A percentile compares a stretch with the other conserved stretches of the same genome.
Conservation (phyloP, 768 basidiomycete species). For the Lactarius deliciosus region DNA sequence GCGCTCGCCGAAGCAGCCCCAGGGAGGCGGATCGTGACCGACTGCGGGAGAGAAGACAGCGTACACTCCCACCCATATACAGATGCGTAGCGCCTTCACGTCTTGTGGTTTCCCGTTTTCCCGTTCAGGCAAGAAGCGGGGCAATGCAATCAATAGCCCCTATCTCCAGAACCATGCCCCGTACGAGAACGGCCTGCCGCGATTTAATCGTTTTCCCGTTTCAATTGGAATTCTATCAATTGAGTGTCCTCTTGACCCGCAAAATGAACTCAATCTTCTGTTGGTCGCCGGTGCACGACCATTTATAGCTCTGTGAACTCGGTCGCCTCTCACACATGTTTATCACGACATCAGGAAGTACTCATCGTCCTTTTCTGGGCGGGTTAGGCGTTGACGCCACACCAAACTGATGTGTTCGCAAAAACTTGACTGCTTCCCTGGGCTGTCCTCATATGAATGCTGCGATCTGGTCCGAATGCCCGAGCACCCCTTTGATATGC, state of each 20-base stretch:
- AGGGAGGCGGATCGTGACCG: slow-evolving; percentile 8
- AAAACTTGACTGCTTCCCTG: slow-evolving; percentile 7
- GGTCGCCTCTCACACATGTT: neutral
- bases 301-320: neutral
- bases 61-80: slow-evolving; percentile 17
- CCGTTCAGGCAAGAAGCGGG: slow-evolving; percentile 23
- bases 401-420: slow-evolving; percentile 15
- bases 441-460: slow-evolving; percentile 1
- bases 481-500: neutral
- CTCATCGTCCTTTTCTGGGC: neutral
- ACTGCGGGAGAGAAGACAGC: slow-evolving; percentile 13
- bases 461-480: neutral
- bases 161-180: slow-evolving; percentile 22
- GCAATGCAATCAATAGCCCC: slow-evolving; percentile 26
- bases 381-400: slow-evolving; percentile 14
- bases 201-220: neutral
- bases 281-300: neutral
- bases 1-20: neutral
- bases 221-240: neutral
- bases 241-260: neutral
- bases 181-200: neutral
- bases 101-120: slow-evolving; percentile 23
- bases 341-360: neutral
- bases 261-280: neutral
- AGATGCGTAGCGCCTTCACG: slow-evolving; percentile 18